Evolutionary conservation across 352 stramenopile species (phyloP), one percentile per base, ranked within the genome.

Genomic region (Poterioochromonas sp.): DNA sequence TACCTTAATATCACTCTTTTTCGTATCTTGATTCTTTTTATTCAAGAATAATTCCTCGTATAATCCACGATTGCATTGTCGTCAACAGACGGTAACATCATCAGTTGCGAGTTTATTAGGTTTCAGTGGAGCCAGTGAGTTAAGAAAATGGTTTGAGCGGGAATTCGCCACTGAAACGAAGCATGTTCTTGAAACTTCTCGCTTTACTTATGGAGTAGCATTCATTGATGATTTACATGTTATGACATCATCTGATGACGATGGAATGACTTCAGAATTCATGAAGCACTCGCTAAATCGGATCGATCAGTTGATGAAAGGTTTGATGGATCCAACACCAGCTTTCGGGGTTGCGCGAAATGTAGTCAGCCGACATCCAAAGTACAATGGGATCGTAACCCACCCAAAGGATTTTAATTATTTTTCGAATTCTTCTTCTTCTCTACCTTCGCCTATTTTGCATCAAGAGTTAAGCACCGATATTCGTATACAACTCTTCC

Each of bases 201-300:
- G 71, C 2, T 78, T 68, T 43, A 78, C 5, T 47, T 78, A 78
- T 69, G 71, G 43, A 22, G 35, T 78, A 15, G 35, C 35, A 26
- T 78, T 78, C 39, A 69, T 78, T 26, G 71, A 78, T 44, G 71
- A 78, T 34, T 8, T 78, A 22, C 71, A 78, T 34, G 3, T 68
- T 32, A 22, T 8, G 54, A 39, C 54, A 5, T n/a, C n/a, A n/a
- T n/a, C n/a, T n/a, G n/a, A n/a, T n/a, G n/a, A 32, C 5, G 54
- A 32, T 32, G 54, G 5, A 35, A 32, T 40, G 26, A 68, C 5
- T 32, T 15, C 5, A 5, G 32, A 29, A 8, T 58, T 5, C 20
- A 53, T 34, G n/a, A 43, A 53, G 5, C 12, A 49, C 29, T 18
- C 58, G 29, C 5, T 58, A 5, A 60, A 74, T 34, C 65, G 65